Percentiles rank a stretch among this genome's conserved stretches.
Evolutionary conservation across 2,329 filamentous ascomycete species (phyloP).

Genomic region (Dothistroma septosporum): DNA sequence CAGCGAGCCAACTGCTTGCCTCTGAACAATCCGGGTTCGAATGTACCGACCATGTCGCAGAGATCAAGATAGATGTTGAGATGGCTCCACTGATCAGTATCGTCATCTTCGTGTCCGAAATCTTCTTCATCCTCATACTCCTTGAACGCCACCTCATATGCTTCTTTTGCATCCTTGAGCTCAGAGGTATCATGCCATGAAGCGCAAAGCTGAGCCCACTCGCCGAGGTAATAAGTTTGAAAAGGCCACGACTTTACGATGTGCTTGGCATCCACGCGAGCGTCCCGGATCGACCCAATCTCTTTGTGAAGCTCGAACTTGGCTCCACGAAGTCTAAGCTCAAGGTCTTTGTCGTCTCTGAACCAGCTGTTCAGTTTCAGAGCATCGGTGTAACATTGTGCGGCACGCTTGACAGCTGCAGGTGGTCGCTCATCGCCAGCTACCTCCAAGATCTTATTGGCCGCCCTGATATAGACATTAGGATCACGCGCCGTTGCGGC

Average conservation of each 20-base stretch:
- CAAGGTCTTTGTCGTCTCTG: constrained; percentile 37
- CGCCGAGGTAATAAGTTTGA: constrained; percentile 52
- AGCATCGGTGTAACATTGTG: constrained; percentile 53
- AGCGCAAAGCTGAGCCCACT: constrained; percentile 53
- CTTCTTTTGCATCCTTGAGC: constrained; percentile 25
- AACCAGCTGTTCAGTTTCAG: constrained; percentile 35
- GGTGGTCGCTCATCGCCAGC: constrained; percentile 39
- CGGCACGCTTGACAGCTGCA: constrained; percentile 42
- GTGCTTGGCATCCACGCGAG: constrained; percentile 50
- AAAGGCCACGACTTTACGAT: constrained; percentile 53
- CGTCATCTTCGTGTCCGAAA: constrained; percentile 41
- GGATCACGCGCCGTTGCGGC: constrained; percentile 55
- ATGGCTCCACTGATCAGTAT: constrained; percentile 67
- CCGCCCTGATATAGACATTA: constrained; percentile 55
- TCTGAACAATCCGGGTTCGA: constrained; percentile 62
- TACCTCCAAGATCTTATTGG: constrained; percentile 50
- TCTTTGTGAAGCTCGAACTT: constrained; percentile 55
- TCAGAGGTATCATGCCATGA: constrained; percentile 25
- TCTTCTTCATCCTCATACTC: constrained; percentile 39
- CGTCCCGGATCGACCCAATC: constrained; percentile 44
- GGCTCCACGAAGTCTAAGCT: constrained; percentile 47
- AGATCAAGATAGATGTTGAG: constrained; percentile 82
- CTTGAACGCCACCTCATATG: constrained; percentile 51
- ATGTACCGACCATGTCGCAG: constrained; percentile 59
- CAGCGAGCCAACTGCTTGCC: constrained; percentile 73